Evolutionary conservation across 1,139 yeast genomes (phyloP).

Genomic region (Magnusiomyces ingens): DNA sequence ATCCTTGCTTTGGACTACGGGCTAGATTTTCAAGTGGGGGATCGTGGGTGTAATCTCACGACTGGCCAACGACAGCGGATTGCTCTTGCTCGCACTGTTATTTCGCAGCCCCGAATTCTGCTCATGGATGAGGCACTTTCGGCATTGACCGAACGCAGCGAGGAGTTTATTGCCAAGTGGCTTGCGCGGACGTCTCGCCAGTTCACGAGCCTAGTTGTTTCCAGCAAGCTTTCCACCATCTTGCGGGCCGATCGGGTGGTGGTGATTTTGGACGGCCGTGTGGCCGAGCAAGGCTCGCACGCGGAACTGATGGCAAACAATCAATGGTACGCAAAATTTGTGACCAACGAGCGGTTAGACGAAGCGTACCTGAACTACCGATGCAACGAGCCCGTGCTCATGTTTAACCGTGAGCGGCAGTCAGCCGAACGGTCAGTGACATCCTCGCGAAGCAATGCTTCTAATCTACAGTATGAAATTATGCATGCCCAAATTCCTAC

Average conservation of each 20-base stretch:
- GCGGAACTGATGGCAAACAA: conserved; percentile 29
- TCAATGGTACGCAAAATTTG: conserved; percentile 33
- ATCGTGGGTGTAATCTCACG: conserved; percentile 47
- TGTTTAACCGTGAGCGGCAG: conserved; percentile 13
- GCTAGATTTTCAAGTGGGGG: conserved; percentile 49
- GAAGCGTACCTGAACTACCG: conserved; percentile 3
- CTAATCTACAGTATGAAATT: conserved; percentile 12
- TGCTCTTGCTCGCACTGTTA: conserved; percentile 77
- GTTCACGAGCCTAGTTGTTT: conserved; percentile 58
- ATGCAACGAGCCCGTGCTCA: conserved; percentile 11
- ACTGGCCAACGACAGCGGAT: conserved; percentile 92
- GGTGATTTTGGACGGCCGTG: conserved; percentile 38
- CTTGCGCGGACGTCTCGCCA: conserved; percentile 54
- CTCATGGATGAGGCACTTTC: conserved; percentile 76
- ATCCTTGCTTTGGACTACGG: conserved; percentile 37
- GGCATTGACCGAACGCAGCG: conserved; percentile 64
- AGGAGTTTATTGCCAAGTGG: conserved; percentile 40
- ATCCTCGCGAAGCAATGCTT: conserved; percentile 7
- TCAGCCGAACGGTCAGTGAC: conserved; percentile 7
- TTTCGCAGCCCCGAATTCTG: conserved; percentile 55
- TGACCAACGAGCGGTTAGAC: conserved; percentile 32
- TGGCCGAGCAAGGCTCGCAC: conserved; percentile 41
- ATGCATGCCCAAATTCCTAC: conserved; percentile 9
- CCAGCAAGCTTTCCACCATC: conserved; percentile 71
- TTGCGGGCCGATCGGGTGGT: conserved; percentile 42